These are phyloP conservation scores for Salix suchowensis DNA, from an alignment of 345 rosid genomes.

Conservation along the genomic window DNA sequence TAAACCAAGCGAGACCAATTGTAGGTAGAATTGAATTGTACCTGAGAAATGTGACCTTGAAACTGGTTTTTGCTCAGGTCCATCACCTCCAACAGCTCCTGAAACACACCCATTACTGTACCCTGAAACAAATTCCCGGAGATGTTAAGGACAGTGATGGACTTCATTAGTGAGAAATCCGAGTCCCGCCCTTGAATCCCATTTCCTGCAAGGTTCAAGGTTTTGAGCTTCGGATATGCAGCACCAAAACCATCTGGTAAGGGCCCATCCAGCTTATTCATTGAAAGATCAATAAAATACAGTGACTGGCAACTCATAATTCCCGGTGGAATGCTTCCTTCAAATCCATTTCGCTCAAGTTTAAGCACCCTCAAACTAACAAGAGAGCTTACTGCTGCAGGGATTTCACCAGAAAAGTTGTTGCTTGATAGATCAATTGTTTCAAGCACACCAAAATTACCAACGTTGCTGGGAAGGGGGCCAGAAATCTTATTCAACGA, in stretches of 20 bases:
- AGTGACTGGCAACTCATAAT: slow-evolving; percentile 52
- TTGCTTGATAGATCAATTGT: slow-evolving; percentile 66
- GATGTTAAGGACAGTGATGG: slow-evolving; percentile 56
- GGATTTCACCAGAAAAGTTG: slow-evolving; percentile 70
- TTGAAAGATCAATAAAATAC: slow-evolving; percentile 58
- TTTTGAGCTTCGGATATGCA: slow-evolving; percentile 66
- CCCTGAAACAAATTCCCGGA: slow-evolving; percentile 71
- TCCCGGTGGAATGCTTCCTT: slow-evolving; percentile 55
- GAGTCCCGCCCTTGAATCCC: slow-evolving; percentile 48
- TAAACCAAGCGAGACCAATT: slow-evolving; percentile 56
- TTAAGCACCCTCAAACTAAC: slow-evolving; percentile 54
- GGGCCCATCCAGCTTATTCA: slow-evolving; percentile 60
- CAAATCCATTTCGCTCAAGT: slow-evolving; percentile 53
- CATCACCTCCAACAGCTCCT: slow-evolving; percentile 43
- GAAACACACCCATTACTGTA: slow-evolving; percentile 46
- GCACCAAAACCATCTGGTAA: slow-evolving; percentile 72
- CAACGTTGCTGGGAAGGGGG: slow-evolving; percentile 64
- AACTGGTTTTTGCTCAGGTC: slow-evolving; percentile 81
- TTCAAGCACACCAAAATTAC: slow-evolving; percentile 72
- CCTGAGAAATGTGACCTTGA: slow-evolving; percentile 80
- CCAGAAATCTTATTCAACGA: slow-evolving; percentile 74
- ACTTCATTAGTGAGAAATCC: slow-evolving; percentile 50
- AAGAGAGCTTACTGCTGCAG: slow-evolving; percentile 61
- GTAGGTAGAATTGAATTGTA: slow-evolving; percentile 54
- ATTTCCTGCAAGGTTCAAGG: slow-evolving; percentile 66